Conservation (phyloP, 1,139 yeast genomes). For the Blastobotrys persicus region DNA sequence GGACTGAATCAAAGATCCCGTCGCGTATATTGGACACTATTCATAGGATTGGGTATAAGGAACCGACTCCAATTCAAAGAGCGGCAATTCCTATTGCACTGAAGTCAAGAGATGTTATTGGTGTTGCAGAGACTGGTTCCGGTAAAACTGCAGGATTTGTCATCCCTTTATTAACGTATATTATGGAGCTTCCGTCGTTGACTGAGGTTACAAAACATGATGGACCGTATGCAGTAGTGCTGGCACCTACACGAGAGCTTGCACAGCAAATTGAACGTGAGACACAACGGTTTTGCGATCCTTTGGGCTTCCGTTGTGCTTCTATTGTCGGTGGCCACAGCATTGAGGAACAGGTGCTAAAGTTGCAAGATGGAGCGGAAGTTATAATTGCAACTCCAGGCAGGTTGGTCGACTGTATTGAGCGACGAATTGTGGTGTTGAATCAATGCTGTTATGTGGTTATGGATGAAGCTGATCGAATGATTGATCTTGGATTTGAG, state of each 20-base stretch:
- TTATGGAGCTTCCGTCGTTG: slow-evolving; percentile 47
- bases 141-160: slow-evolving; percentile 89
- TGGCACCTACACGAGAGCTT: slow-evolving; percentile 93
- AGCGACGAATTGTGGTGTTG: slow-evolving; percentile 59
- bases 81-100: slow-evolving; percentile 80
- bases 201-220: slow-evolving; percentile 43
- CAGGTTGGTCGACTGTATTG: slow-evolving; percentile 74
- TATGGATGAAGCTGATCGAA: slow-evolving; percentile 91
- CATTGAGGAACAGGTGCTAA: slow-evolving; percentile 66
- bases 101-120: slow-evolving; percentile 63
- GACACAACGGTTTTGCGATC: slow-evolving; percentile 50
- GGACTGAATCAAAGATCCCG: slow-evolving; percentile 65
- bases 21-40: slow-evolving; percentile 43
- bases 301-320: slow-evolving; percentile 50
- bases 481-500: slow-evolving; percentile 95
- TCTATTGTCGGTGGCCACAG: slow-evolving; percentile 90
- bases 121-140: slow-evolving; percentile 95
- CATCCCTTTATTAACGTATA: slow-evolving; percentile 65
- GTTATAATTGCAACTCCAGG: slow-evolving; percentile 94
- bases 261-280: slow-evolving; percentile 81
- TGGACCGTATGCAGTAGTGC: slow-evolving; percentile 66
- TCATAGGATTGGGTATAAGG: slow-evolving; percentile 45
- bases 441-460: slow-evolving; percentile 65
- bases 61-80: slow-evolving; percentile 88
- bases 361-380: slow-evolving; percentile 67